These are phyloP conservation scores for Claviceps sp. DNA, from an alignment of 2,329 filamentous ascomycete species.

Conservation along the genomic window DNA sequence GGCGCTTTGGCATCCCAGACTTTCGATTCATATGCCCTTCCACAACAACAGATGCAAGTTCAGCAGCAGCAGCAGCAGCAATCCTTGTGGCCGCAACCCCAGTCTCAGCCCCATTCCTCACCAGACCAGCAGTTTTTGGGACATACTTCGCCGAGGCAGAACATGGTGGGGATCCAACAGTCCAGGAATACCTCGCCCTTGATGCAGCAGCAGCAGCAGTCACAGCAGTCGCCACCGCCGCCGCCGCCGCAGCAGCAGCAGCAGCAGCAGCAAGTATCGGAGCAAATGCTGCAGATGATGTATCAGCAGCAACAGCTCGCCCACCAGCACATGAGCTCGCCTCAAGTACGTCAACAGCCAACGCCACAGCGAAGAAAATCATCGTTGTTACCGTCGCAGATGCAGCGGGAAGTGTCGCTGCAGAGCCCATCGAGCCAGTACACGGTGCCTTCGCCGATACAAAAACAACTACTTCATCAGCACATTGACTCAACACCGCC, in stretches of 20 bases:
- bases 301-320: constrained; percentile 8
- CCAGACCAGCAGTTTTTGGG: constrained; percentile 5
- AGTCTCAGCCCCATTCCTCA: constrained; percentile 10
- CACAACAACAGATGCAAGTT: constrained; percentile 7
- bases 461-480: constrained; percentile 16
- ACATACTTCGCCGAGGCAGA: constrained; percentile 4
- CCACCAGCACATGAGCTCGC: constrained; percentile 7
- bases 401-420: constrained; percentile 7
- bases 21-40: constrained; percentile 12
- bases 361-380: constrained; percentile 7
- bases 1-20: not conserved
- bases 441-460: constrained; percentile 6
- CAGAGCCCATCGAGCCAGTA: constrained; percentile 6
- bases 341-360: constrained; percentile 11
- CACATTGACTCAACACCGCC: constrained; percentile 9
- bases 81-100: constrained; percentile 5
- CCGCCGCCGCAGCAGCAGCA: not conserved
- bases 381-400: constrained; percentile 6
- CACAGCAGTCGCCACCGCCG: constrained; percentile 3
- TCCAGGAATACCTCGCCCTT: constrained; percentile 4
- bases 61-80: constrained; percentile 4
- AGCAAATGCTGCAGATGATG: constrained; percentile 7
- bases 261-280: constrained; percentile 4
- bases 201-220: not conserved
- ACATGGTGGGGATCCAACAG: constrained; percentile 2